Evolutionary conservation across 371 early-diverging fungal genomes (phyloP), one percentile per base, ranked within the genome.

Genomic region (Mucor circinelloides): DNA sequence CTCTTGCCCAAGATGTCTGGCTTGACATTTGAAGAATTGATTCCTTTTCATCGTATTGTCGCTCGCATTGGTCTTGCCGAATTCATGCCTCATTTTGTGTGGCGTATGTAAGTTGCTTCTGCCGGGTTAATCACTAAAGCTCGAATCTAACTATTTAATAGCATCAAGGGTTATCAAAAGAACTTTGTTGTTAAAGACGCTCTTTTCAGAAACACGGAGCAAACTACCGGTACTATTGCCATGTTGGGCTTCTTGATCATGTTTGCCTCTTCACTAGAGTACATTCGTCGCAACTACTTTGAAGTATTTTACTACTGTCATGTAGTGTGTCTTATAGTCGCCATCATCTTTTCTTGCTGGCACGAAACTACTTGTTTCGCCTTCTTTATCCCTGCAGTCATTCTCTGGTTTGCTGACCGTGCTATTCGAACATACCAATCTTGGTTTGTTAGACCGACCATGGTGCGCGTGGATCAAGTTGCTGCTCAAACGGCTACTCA

Each of bases 11-110:
- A 73, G 15, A 78, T 82, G 75, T 73, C 74, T 46, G 82, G 82
- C 28, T 25, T 82, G 13, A 74, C 77, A 9, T 82, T 79, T 71
- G 82, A 82, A 63, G 70, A 69, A 10, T 52, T 82, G 12, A 71
- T 82, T 21, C 82, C 82, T 23, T 79, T 71, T 60, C 82, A 82
- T 64, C 82, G 82, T 6, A 79, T 79, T 72, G 19, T 82, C 34
- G 79, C 79, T 32, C 71, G 79, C 23, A 67, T 82, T 63, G 82
- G 82, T n/a, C 68, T 77, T 27, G 44, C 59, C 6, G 76, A 79
- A 46, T 79, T 72, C 38, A 54, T 82, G 6, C 75, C 77, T 48
- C 82, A 82, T 52, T 74, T 79, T 69, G 76, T 79, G 17, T 82
- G 71, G 65, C 67, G 82, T 42, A 79, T 81, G 82, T 79, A 78